Evolutionary conservation across 495 filamentous ascomycete species (phyloP), one percentile per base, ranked within the genome.

Genomic region (Trichocladium uniseriatum): DNA sequence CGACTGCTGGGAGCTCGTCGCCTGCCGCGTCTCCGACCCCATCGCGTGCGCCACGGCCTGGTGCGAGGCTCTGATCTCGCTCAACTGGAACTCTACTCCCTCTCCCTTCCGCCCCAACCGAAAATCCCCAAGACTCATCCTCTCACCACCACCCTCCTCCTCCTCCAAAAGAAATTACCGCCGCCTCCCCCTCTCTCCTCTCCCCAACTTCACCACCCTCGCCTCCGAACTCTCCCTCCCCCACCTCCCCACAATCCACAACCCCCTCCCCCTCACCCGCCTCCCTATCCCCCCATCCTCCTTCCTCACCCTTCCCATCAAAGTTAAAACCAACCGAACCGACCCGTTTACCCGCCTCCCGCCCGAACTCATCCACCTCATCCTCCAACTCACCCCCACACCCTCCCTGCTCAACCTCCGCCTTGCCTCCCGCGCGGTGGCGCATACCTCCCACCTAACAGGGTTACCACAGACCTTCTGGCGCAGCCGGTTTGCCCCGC

Each of bases 1-100:
- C 14, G 53, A 56, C 44, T 60, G 57, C 41, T 60, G 57, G 57
- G 53, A 48, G 10, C 9, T 58, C 7, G 48, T 52, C 16, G 32
- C 45, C 14, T 38, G 39, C 41, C 53, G 40, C 6, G 29, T 43
- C 22, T 43, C 45, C 5, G 21, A 49, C 21, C 38, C 46, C 7
- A 14, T 18, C 9, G 31, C 18, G 1, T 44, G 19, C 27, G 57
- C 50, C 7, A 46, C 49, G 3, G 41, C 36, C 3, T 56, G 46
- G 49, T 48, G 45, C 40, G 38, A 51, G 10, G 47, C 49, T 4
- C 21, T 59, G 32, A 39, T 45, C 31, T 48, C 48, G 5, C 38
- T 54, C 10, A 58, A 58, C 51, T 48, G 55, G 52, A 43, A 52
- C 31, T 46, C 46, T 43, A 14, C 1, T 29, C 27, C 27, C 27